phyloP scores from a whole-genome alignment of 257 asterid genomes.

The Paraleonurus japonicus region DNA sequence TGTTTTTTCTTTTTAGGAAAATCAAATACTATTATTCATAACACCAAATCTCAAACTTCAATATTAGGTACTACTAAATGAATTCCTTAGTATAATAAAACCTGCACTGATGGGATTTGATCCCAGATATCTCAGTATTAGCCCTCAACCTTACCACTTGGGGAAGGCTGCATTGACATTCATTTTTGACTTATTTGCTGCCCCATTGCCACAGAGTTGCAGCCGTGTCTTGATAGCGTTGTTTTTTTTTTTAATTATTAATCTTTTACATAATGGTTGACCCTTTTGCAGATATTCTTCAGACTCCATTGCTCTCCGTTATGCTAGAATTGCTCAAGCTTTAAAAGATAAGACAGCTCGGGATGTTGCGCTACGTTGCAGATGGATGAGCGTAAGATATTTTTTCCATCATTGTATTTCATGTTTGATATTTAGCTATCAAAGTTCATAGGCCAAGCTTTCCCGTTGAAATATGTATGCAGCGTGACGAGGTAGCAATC shows the following conservation, averaged over 20 bases:
- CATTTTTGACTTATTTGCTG: constrained; percentile 4
- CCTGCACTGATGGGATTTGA: not conserved
- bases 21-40: not conserved
- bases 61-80: not conserved
- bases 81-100: not conserved
- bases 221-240: not conserved
- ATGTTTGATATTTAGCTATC: not conserved
- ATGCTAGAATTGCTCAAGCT: constrained; percentile 75
- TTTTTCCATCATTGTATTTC: not conserved
- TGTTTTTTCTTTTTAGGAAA: not conserved
- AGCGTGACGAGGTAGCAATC: not conserved
- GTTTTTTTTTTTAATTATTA: not conserved
- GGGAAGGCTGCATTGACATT: not conserved
- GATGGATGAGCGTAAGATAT: constrained; percentile 90
- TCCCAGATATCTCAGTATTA: not conserved
- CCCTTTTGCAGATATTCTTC: constrained; percentile 65
- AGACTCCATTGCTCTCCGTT: constrained; percentile 47
- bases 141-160: not conserved
- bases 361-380: constrained; percentile 88
- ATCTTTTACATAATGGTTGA: constrained; percentile 2
- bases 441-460: constrained; percentile 18
- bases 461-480: not conserved
- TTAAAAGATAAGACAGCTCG: constrained; percentile 88
- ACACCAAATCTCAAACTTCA: not conserved
- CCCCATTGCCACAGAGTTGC: not conserved